Conservation (phyloP, 2,329 filamentous ascomycete species). For the Pseudovirgaria hyperparasitica region DNA sequence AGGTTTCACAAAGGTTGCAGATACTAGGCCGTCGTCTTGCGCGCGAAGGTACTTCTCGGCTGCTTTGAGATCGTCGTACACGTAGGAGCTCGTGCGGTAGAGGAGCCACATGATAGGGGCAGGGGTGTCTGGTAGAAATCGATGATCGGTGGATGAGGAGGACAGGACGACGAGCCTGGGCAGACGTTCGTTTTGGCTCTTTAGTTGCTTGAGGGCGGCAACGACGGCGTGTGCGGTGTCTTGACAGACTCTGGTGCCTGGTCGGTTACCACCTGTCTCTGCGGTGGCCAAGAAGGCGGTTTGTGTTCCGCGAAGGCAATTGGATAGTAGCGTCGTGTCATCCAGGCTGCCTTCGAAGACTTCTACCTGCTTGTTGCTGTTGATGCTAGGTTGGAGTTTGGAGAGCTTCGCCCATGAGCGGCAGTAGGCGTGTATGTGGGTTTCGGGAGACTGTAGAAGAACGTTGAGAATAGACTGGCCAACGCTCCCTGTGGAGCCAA, state of each 20-base stretch:
- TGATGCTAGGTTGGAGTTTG: slow-evolving; percentile 19
- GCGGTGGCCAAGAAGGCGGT: slow-evolving; percentile 30
- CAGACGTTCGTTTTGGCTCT: slow-evolving; percentile 7
- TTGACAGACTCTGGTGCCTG: slow-evolving; percentile 24
- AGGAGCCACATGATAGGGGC: slow-evolving; percentile 19
- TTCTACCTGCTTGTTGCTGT: slow-evolving; percentile 18
- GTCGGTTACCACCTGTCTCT: slow-evolving; percentile 31
- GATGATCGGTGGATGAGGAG: slow-evolving; percentile 29
- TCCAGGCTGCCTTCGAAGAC: slow-evolving; percentile 31
- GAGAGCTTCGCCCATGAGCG: slow-evolving; percentile 30
- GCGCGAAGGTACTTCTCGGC: slow-evolving; percentile 26
- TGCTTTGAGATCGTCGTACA: slow-evolving; percentile 26
- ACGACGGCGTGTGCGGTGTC: slow-evolving; percentile 26
- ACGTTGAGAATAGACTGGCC: slow-evolving; percentile 29
- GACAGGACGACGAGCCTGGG: slow-evolving; percentile 32
- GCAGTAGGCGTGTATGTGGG: slow-evolving; percentile 30
- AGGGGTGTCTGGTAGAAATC: slow-evolving; percentile 15
- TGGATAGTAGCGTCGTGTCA: slow-evolving; percentile 24
- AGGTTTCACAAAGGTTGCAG: slow-evolving; percentile 31
- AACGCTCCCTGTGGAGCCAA: slow-evolving; percentile 35
- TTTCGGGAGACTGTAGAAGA: slow-evolving; percentile 21
- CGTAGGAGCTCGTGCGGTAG: slow-evolving; percentile 17
- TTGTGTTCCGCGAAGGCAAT: slow-evolving; percentile 21
- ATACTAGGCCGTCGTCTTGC: slow-evolving; percentile 25
- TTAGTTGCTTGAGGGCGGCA: slow-evolving; percentile 19